Percentiles rank a stretch among this genome's conserved stretches.
phyloP scores from a whole-genome alignment of 2,329 filamentous ascomycete genomes.

The Cyanodermella asteris region DNA sequence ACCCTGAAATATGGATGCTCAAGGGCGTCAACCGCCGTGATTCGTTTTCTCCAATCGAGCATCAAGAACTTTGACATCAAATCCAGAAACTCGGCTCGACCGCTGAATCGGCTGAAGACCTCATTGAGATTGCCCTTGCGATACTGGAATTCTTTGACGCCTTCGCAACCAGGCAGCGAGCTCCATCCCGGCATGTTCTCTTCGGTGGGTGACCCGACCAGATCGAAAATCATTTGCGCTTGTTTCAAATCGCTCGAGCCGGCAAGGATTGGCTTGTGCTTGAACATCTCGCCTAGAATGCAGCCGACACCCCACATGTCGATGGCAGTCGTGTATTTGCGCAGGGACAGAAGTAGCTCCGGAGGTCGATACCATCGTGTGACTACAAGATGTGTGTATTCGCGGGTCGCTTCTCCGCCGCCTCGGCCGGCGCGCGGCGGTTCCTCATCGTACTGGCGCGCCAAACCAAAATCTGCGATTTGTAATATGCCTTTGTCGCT shows the following conservation, averaged over 20 bases:
- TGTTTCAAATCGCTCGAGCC: conserved; percentile 80
- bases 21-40: conserved; percentile 85
- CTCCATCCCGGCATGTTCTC: conserved; percentile 87
- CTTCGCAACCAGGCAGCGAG: conserved; percentile 58
- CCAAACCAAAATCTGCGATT: conserved; percentile 92
- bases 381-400: conserved; percentile 93
- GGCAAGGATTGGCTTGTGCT: conserved; percentile 75
- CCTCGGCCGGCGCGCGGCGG: conserved; percentile 56
- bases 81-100: conserved; percentile 54
- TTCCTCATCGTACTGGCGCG: conserved; percentile 73
- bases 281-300: conserved; percentile 94
- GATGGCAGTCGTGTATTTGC: conserved; percentile 88
- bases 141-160: conserved; percentile 38
- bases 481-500: conserved; percentile 84
- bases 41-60: conserved; percentile 69
- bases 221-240: conserved; percentile 77
- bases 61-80: conserved; percentile 60
- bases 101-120: conserved; percentile 54
- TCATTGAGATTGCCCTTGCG: conserved; percentile 45
- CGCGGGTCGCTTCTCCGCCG: conserved; percentile 63
- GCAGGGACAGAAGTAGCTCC: conserved; percentile 69
- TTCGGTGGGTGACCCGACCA: conserved; percentile 76
- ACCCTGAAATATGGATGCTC: conserved; percentile 80
- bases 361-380: conserved; percentile 94
- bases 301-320: conserved; percentile 99